Conservation (phyloP, 163 green algal species). For the Scenedesmus sp. region DNA sequence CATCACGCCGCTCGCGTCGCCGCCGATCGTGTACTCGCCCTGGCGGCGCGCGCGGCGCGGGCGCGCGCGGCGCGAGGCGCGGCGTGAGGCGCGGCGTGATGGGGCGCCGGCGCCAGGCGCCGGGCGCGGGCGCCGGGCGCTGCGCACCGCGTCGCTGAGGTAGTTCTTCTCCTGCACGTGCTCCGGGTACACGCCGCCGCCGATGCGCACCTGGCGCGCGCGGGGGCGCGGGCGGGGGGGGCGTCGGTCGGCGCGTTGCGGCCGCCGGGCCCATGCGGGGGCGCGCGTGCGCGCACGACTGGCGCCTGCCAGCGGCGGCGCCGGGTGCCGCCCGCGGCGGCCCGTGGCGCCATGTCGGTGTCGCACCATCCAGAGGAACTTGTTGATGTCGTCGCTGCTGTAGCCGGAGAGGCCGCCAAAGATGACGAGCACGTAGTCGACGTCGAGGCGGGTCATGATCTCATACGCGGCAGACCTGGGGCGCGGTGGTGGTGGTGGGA, state of each 20-base stretch:
- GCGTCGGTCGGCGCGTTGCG: not conserved
- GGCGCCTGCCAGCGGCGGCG: no score
- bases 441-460: slow-evolving; percentile 89
- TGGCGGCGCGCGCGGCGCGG: not conserved
- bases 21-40: slow-evolving; percentile 85
- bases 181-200: slow-evolving; percentile 86
- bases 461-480: slow-evolving; percentile 83
- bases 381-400: slow-evolving; percentile 97
- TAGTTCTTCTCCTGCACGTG: slow-evolving; percentile 92
- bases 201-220: slow-evolving; percentile 81
- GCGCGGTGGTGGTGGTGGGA: no score
- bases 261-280: no score
- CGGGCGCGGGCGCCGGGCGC: slow-evolving; percentile 8
- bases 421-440: slow-evolving; percentile 97
- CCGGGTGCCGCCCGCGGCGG: no score
- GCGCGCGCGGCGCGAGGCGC: not conserved
- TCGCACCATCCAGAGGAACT: slow-evolving; percentile 98
- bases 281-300: no score
- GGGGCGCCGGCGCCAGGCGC: no score
- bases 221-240: not conserved
- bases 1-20: slow-evolving; percentile 71
- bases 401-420: slow-evolving; percentile 92
- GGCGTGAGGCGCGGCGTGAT: not conserved
- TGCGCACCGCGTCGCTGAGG: slow-evolving; percentile 64
- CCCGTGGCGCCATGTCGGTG: no score